A percentile compares a stretch with the other conserved stretches of the same genome.
Conservation (phyloP, 441 rosid genomes). For the Raphanus hybrid region DNA sequence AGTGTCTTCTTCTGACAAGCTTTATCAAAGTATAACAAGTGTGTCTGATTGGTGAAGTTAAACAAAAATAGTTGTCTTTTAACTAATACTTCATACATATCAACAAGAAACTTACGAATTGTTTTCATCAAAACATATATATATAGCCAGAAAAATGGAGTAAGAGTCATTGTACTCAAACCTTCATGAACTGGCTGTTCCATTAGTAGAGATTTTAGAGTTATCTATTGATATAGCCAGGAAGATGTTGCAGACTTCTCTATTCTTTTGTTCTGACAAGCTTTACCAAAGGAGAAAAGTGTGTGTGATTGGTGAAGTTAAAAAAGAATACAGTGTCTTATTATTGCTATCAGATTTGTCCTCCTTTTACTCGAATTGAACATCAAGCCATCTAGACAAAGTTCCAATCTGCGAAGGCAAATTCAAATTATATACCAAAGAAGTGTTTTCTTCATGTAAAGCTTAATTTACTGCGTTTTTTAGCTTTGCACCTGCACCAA, state of each 20-base stretch:
- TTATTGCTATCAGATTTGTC: slow-evolving; percentile 44
- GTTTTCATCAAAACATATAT: neutral
- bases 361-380: slow-evolving; percentile 75
- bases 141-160: neutral
- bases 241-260: too few species aligned
- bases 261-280: too few species aligned
- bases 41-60: neutral
- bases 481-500: slow-evolving; percentile 90
- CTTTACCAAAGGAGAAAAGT: too few species aligned
- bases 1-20: neutral
- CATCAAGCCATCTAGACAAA: slow-evolving; percentile 96
- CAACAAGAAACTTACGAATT: neutral
- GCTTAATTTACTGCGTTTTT: slow-evolving; percentile 70
- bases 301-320: too few species aligned
- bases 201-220: slow-evolving; percentile 52
- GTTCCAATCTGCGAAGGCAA: slow-evolving; percentile 66
- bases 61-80: neutral
- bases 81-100: neutral
- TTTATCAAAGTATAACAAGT: neutral
- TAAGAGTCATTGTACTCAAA: slow-evolving; percentile 22
- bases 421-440: slow-evolving; percentile 19
- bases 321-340: slow-evolving; percentile 1
- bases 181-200: slow-evolving; percentile 48
- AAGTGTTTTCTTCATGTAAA: neutral
- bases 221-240: slow-evolving; percentile 4